Conservation (phyloP, 1,139 yeast species). For the Yamadazyma atlantica region DNA sequence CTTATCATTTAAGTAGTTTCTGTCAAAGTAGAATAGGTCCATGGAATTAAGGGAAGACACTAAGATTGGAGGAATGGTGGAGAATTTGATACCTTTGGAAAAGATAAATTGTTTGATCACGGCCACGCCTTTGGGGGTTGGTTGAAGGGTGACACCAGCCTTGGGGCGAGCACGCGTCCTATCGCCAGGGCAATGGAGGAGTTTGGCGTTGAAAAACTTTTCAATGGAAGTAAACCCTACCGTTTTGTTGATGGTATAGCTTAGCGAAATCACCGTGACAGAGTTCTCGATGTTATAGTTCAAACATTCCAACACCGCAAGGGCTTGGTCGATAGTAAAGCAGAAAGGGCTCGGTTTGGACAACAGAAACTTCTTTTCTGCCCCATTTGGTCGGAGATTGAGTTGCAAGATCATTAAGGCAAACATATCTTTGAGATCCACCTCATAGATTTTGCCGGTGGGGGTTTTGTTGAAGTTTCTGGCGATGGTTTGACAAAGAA, state of each 20-base stretch:
- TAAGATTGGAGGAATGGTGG: slow-evolving; percentile 38
- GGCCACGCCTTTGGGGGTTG: slow-evolving; percentile 90
- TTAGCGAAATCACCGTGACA: slow-evolving; percentile 56
- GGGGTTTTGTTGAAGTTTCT: slow-evolving; percentile 41
- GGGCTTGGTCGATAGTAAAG: slow-evolving; percentile 55
- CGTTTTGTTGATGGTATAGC: slow-evolving; percentile 56
- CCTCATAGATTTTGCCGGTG: slow-evolving; percentile 50
- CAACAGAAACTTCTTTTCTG: slow-evolving; percentile 13
- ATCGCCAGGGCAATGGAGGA: slow-evolving; percentile 76
- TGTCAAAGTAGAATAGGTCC: slow-evolving; percentile 67
- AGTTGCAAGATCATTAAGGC: slow-evolving; percentile 52
- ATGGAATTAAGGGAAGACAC: slow-evolving; percentile 63
- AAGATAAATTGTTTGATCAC: slow-evolving; percentile 61
- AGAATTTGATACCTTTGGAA: slow-evolving; percentile 51
- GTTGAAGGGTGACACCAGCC: slow-evolving; percentile 51
- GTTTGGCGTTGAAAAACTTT: slow-evolving; percentile 62
- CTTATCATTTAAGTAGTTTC: slow-evolving; percentile 61
- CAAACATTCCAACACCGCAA: slow-evolving; percentile 50
- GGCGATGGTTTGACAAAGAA: slow-evolving; percentile 11
- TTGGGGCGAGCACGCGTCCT: slow-evolving; percentile 57
- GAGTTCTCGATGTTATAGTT: slow-evolving; percentile 47
- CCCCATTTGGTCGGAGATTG: slow-evolving; percentile 30
- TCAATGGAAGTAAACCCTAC: slow-evolving; percentile 52
- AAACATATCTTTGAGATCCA: slow-evolving; percentile 59
- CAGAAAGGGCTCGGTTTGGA: slow-evolving; percentile 44